Evolutionary conservation across 345 rosid genomes (phyloP), one percentile per base, ranked within the genome.

Genomic region (Euphorbia peplus): DNA sequence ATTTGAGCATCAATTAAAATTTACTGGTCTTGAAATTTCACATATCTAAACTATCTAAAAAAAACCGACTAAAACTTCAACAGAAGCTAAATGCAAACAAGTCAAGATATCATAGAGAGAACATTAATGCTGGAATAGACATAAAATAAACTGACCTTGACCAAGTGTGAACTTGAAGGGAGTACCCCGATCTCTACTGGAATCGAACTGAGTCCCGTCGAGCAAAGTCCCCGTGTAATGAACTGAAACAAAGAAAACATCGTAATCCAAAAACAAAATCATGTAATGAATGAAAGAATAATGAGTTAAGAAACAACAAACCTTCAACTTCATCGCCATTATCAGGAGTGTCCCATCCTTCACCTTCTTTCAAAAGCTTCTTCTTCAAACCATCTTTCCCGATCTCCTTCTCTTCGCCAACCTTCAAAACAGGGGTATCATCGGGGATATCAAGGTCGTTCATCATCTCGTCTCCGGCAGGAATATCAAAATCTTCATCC

Each of bases 141-240:
- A 26, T 19, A 37, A 56, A 15, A 0, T 11, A 32, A 2, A 32
- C 25, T 50, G 56, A 89, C 98, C 99, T 88, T 88, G 98, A 13
- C 99, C 98, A 44, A 95, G 97, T 28, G 88, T 84, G 89, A 95
- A 95, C 74, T 85, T 88, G 82, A 95, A 95, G 11, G 99, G 93
- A 32, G 90, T 80, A 11, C 89, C 95, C 21, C 92, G 83, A 30
- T 87, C 97, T 26, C 95, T 84, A 52, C 98, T 95, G 0, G 98
- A 95, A 83, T 95, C 99, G 54, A 95, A 95, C 79, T 86, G 73
- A 1, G 96, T 92, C 25, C 98, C 99, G 66, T 95, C 98, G 13
- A 92, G 52, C 82, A 95, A 81, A 18, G 98, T 95, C 55, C 99
- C 99, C 24, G 96, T 95, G 75, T 81, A 83, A 51, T 83, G 84